These are phyloP conservation scores for Monosporascus sp. DNA, from an alignment of 2,329 filamentous ascomycete species.

Conservation along the genomic window DNA sequence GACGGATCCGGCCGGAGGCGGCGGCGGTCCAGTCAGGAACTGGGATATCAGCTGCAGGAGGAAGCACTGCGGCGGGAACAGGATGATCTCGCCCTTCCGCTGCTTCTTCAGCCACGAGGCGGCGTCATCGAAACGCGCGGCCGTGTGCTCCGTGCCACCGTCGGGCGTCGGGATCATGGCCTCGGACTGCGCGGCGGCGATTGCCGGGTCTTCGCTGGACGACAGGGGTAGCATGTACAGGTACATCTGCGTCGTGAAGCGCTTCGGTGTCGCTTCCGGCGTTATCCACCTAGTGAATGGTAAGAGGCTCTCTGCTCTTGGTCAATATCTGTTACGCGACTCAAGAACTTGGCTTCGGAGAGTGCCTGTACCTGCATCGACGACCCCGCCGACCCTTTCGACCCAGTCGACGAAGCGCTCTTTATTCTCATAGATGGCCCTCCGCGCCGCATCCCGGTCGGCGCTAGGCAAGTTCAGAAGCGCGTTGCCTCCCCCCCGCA, in stretches of 20 bases:
- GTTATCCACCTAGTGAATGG: slow-evolving; percentile 94
- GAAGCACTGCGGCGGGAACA: slow-evolving; percentile 88
- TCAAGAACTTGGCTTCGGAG: not conserved
- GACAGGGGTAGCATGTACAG: slow-evolving; percentile 73
- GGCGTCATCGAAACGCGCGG: slow-evolving; percentile 71
- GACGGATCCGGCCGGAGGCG: slow-evolving; percentile 13
- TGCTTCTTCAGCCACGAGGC: slow-evolving; percentile 64
- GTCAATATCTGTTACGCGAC: not conserved
- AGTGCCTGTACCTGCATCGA: slow-evolving; percentile 57
- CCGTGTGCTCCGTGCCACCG: slow-evolving; percentile 61
- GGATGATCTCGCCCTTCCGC: slow-evolving; percentile 60
- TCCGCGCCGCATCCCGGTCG: slow-evolving; percentile 61
- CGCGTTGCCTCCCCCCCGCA: slow-evolving; percentile 30
- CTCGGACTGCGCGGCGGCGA: slow-evolving; percentile 37
- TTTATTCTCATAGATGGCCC: slow-evolving; percentile 61
- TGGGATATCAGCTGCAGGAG: slow-evolving; percentile 56
- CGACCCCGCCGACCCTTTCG: slow-evolving; percentile 46
- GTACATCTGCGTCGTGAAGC: slow-evolving; percentile 97
- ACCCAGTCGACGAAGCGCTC: slow-evolving; percentile 65
- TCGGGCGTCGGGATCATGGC: slow-evolving; percentile 66
- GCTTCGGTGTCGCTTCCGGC: slow-evolving; percentile 62
- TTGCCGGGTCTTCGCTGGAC: slow-evolving; percentile 16
- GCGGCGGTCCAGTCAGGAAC: slow-evolving; percentile 40
- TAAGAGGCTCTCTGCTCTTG: slow-evolving; percentile 52
- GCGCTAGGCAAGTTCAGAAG: slow-evolving; percentile 57